phyloP scores from a whole-genome alignment of 164 flowering plant species.

The Vitis amurensis region DNA sequence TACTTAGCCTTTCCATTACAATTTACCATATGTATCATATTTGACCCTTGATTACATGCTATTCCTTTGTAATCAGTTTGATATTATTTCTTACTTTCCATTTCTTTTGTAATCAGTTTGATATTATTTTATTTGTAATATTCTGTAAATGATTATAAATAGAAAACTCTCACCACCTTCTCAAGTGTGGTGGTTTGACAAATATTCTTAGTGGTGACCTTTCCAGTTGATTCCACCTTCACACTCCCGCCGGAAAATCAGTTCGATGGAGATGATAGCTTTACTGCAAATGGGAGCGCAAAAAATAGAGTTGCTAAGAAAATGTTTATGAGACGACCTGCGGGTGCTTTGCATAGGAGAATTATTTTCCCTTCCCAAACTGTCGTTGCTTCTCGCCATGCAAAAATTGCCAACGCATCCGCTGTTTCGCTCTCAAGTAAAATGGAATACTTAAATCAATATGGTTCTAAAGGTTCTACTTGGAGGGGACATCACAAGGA shows the following conservation, averaged over 20 bases:
- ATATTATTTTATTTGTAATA: too few species aligned
- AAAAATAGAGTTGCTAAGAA: not conserved
- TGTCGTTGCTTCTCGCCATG: not conserved
- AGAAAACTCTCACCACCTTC: too few species aligned
- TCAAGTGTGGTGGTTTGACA: too few species aligned
- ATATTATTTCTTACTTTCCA: too few species aligned
- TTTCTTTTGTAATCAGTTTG: too few species aligned
- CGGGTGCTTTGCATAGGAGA: conserved; percentile 10
- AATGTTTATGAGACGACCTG: conserved; percentile 22
- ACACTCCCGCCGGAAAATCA: not conserved
- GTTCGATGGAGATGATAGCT: conserved; percentile 27
- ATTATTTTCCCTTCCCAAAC: not conserved
- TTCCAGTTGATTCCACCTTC: conserved; percentile 9
- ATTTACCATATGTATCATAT: too few species aligned
- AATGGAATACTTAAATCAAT: not conserved
- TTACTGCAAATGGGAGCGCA: conserved; percentile 26
- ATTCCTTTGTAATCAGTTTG: too few species aligned
- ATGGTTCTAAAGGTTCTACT: conserved; percentile 10
- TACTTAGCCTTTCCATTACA: too few species aligned
- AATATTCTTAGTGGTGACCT: conserved; percentile 40
- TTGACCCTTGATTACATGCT: too few species aligned
- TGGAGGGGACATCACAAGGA: conserved; percentile 11
- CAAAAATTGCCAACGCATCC: not conserved
- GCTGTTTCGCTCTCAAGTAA: conserved; percentile 11
- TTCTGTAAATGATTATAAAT: too few species aligned